These are phyloP conservation scores for Boeremia lycopersici DNA, from an alignment of 2,329 filamentous ascomycete species.

Conservation along the genomic window DNA sequence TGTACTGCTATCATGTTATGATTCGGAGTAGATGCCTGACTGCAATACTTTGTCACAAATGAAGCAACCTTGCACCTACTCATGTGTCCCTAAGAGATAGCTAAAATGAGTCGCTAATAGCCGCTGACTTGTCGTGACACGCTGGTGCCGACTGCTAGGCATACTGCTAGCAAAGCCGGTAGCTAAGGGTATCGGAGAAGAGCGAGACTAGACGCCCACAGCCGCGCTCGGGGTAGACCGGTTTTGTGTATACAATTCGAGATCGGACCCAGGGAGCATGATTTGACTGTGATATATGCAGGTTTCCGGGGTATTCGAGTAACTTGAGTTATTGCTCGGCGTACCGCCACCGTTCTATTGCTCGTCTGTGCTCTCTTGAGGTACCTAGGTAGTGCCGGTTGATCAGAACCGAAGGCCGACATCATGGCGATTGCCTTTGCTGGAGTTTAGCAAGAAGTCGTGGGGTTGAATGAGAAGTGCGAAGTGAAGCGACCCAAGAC, in stretches of 20 bases:
- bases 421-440: background rate
- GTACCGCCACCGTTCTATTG: background rate
- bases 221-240: background rate
- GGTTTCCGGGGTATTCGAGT: background rate
- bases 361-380: background rate
- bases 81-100: background rate
- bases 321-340: background rate
- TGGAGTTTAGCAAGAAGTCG: background rate
- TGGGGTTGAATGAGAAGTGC: background rate
- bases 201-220: background rate
- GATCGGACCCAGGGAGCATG: slow-evolving; percentile 4
- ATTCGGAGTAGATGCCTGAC: no score
- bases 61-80: background rate
- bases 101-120: background rate
- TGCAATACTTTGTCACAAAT: background rate
- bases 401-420: background rate
- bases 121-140: background rate
- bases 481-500: background rate
- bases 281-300: slow-evolving; percentile 6
- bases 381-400: background rate
- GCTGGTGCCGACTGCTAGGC: background rate
- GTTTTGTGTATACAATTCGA: background rate
- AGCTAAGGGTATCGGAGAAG: background rate
- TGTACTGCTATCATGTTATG: no score
- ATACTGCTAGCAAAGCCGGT: background rate